Evolutionary conservation across 108 stramenopile genomes (phyloP).

Genomic region (Stephanodiscus triporus): DNA sequence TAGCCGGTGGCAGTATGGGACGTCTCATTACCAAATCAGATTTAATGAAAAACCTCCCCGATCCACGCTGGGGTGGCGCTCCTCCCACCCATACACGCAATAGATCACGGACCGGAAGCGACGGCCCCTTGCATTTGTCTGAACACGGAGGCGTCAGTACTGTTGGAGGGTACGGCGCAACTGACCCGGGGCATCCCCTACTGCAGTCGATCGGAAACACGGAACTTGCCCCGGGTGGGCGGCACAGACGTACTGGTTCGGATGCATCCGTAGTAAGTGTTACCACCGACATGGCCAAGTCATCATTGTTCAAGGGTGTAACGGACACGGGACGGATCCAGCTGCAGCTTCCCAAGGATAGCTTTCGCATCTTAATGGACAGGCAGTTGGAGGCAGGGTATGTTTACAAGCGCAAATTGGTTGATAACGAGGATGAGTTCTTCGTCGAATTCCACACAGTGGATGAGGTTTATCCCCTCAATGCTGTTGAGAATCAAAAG

Average conservation of each 20-base stretch:
- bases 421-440: constrained; percentile 43
- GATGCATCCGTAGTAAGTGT: constrained; percentile 35
- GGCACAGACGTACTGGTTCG: constrained; percentile 31
- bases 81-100: constrained; percentile 23
- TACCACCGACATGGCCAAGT: constrained; percentile 65
- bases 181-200: background rate
- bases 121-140: constrained; percentile 8
- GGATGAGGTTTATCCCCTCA: constrained; percentile 25
- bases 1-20: background rate
- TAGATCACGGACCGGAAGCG: constrained; percentile 24
- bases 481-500: constrained; percentile 18
- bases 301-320: constrained; percentile 60
- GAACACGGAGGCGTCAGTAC: background rate
- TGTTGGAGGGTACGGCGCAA: constrained; percentile 8
- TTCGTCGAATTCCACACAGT: constrained; percentile 51
- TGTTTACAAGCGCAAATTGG: constrained; percentile 50
- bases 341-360: constrained; percentile 69
- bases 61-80: constrained; percentile 41
- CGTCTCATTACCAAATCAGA: constrained; percentile 35
- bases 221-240: constrained; percentile 2
- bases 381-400: constrained; percentile 36
- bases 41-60: constrained; percentile 43
- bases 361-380: constrained; percentile 65
- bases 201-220: constrained; percentile 17
- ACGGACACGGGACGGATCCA: constrained; percentile 59